Conservation (phyloP, 176 grass and related monocot species). For the Phoenix dactylifera region DNA sequence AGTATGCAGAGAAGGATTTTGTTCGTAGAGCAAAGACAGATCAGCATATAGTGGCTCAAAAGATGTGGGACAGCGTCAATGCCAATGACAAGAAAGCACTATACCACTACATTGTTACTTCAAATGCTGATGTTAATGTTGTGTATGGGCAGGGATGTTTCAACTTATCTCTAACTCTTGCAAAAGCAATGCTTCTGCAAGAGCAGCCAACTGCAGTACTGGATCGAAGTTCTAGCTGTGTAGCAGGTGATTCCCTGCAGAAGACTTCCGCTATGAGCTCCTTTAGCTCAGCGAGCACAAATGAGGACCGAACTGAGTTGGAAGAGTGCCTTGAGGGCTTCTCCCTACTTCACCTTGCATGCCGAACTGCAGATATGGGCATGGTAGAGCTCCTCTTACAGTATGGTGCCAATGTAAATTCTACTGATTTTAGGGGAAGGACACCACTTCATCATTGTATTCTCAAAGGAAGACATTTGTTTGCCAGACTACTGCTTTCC, state of each 20-base stretch:
- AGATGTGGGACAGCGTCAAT: slow-evolving; percentile 79
- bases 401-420: slow-evolving; percentile 77
- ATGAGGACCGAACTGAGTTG: slow-evolving; percentile 18
- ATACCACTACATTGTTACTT: slow-evolving; percentile 72
- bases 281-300: slow-evolving; percentile 41
- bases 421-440: slow-evolving; percentile 27
- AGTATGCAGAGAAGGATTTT: slow-evolving; percentile 93
- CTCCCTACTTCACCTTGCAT: slow-evolving; percentile 85
- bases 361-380: slow-evolving; percentile 58
- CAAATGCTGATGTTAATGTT: slow-evolving; percentile 63
- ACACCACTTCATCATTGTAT: slow-evolving; percentile 17
- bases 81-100: slow-evolving; percentile 76
- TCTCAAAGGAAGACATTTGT: slow-evolving; percentile 1
- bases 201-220: slow-evolving; percentile 43
- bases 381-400: slow-evolving; percentile 96
- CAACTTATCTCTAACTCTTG: slow-evolving; percentile 51
- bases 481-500: slow-evolving; percentile 8
- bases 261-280: slow-evolving; percentile 32
- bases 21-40: slow-evolving; percentile 39
- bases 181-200: slow-evolving; percentile 74
- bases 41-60: slow-evolving; percentile 39
- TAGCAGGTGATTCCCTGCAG: slow-evolving; percentile 10
- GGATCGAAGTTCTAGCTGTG: slow-evolving; percentile 33
- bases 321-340: slow-evolving; percentile 54
- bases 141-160: slow-evolving; percentile 33